Base-by-base conservation (phyloP, 495 filamentous ascomycete species). In the Hypoxylon rickii region DNA sequence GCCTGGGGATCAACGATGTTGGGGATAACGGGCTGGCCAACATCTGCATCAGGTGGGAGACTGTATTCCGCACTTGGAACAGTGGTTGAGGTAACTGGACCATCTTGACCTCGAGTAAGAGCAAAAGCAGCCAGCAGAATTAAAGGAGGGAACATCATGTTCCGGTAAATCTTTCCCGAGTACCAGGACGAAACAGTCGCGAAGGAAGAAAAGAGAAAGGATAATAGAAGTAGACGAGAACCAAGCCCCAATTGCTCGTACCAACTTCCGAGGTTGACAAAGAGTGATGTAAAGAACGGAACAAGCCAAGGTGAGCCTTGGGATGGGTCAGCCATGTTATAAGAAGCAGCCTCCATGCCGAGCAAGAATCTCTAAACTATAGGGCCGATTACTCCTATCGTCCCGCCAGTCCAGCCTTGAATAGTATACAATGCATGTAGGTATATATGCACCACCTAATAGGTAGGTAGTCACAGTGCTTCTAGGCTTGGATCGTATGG, bases 1-100 rank as follows among this genome's bases (percentile, higher is more conserved):
- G 90, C 89, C 26, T 87, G 39, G 7, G 88, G 85, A 58, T 92
- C 89, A 34, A 84, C 60, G 63, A 92, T 81, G 63, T 90, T 89
- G 29, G 90, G 86, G 19, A 90, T 70, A 26, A 90, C 54, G 13
- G 77, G 72, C 15, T 70, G 78, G 32, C 87, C 88, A 29, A 61
- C 52, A 34, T 54, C 55, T 24, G 45, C 41, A 44, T 43, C 36
- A 2, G 47, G 47, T 10, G 51, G 40, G 8, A 53, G 5, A 3
- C 41, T 48, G n/a, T 61, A 54, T 13, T 7, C 34, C 18, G 24
- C 44, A 13, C 5, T 20, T 6, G 29, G 18, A 22, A 33, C 32
- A 20, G 50, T 33, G 13, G 12, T 32, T 18, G 45, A 40, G 24
- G 18, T 21, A 0, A 21, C 22, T 7, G 51, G 16, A n/a, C 36